A percentile compares a stretch with the other conserved stretches of the same genome.
These are phyloP conservation scores for Gamsiella multidivaricata DNA, from an alignment of 192 early-diverging fungal genomes.

Conservation along the genomic window DNA sequence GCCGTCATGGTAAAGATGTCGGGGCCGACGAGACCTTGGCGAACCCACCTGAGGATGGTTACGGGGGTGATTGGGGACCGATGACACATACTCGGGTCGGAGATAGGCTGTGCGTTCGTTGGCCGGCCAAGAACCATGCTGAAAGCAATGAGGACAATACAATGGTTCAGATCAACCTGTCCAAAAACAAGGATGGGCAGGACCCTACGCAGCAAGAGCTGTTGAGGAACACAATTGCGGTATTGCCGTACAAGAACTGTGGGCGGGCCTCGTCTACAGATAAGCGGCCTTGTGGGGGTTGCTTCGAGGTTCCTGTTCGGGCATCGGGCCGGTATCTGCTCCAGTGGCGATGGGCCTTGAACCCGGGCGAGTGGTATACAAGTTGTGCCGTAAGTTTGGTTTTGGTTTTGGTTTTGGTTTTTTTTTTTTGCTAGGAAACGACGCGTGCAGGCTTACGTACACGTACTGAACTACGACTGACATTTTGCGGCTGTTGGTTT, in stretches of 20 bases:
- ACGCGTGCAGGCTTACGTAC: background rate
- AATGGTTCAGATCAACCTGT: conserved; percentile 12
- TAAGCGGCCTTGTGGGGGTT: conserved; percentile 33
- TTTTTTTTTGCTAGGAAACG: no score
- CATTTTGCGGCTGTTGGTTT: background rate
- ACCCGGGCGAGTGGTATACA: conserved; percentile 41
- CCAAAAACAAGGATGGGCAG: conserved; percentile 2
- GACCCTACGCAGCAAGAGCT: conserved; percentile 20
- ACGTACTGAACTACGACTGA: background rate
- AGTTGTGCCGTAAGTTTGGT: conserved; percentile 35
- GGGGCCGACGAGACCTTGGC: conserved; percentile 19
- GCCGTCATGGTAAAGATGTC: conserved; percentile 8
- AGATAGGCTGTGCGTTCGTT: conserved; percentile 21
- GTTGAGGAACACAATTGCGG: background rate
- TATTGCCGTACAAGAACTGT: conserved; percentile 18
- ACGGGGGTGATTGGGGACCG: conserved; percentile 2
- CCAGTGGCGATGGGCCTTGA: conserved; percentile 40
- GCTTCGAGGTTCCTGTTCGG: conserved; percentile 9
- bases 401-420: no score
- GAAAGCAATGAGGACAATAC: conserved; percentile 13
- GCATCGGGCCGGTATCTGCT: conserved; percentile 16
- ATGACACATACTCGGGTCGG: conserved; percentile 12
- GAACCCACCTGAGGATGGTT: conserved; percentile 9
- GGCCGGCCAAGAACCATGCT: conserved; percentile 42
- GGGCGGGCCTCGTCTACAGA: background rate